Evolutionary conservation across 192 early-diverging fungal species (phyloP), one percentile per base, ranked within the genome.

Genomic region (Spizellomyces punctatus): DNA sequence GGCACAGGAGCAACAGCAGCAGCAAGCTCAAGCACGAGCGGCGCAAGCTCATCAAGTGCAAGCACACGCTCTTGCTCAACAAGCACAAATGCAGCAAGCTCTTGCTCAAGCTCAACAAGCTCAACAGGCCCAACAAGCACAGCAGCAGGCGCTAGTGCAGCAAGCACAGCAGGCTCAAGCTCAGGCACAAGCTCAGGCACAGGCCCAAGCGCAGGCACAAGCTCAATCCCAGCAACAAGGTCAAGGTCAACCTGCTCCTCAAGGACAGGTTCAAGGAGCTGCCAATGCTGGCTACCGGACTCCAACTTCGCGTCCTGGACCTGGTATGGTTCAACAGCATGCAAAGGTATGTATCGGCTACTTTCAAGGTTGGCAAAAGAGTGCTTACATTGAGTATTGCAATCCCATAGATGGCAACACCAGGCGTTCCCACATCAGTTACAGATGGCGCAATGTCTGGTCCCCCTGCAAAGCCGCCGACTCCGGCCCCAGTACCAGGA

Each of bases 171-270:
- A 65, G 46, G 16, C 12, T n/a, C 64, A 65, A 65, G 64, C 48
- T 10, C 64, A 65, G 17, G 64, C 41, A 22, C 64, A 65, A 65
- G 64, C 64, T 22, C 64, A 65, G 12, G 43, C 22, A 19, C 17
- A 44, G 6, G 16, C 12, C 16, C 64, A 65, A 46, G 43, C 22
- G 64, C 64, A 65, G 64, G 43, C 16, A 61, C 19, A 61, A 16
- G n/a, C 16, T 16, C 59, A 61, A 61, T 16, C 3, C 16, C 59
- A 61, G 41, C 41, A 17, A 14, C 59, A 61, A 17, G n/a, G 14
- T 22, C 59, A 61, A 61, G 19, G 36, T 14, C 59, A 54, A 4
- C 50, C 12, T n/a, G 14, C 12, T 12, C 50, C 12, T 19, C 50
- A 54, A 54, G 14, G 17, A 54, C 50, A 54, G 17, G 14, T 54